Evolutionary conservation across 2,329 filamentous ascomycete genomes (phyloP).

Genomic region (Ophiostoma sp.): DNA sequence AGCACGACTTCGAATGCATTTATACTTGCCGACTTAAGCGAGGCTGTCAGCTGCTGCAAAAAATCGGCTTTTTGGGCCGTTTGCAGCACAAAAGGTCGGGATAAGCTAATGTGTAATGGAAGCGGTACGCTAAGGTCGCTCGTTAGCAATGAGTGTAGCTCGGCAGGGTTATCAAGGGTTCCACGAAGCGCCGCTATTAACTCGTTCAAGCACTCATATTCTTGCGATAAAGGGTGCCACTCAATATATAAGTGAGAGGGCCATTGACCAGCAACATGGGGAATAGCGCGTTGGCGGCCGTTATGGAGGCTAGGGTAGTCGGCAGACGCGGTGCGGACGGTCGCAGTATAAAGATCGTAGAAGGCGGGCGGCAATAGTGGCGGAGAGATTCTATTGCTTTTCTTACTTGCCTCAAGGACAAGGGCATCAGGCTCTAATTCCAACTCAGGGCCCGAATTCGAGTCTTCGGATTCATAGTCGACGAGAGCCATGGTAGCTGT

Average conservation of each 20-base stretch:
- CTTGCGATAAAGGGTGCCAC: constrained; percentile 54
- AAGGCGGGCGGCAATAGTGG: constrained; percentile 77
- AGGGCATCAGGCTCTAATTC: background rate
- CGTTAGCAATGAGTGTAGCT: constrained; percentile 62
- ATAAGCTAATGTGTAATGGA: constrained; percentile 87
- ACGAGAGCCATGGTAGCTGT: constrained; percentile 32
- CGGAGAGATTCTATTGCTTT: constrained; percentile 35
- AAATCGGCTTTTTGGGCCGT: constrained; percentile 70
- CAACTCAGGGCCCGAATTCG: constrained; percentile 3
- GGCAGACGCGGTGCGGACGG: constrained; percentile 66
- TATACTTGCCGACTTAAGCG: constrained; percentile 35
- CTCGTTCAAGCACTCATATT: background rate
- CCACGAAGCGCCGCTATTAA: background rate
- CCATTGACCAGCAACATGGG: constrained; percentile 87
- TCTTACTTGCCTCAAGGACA: background rate
- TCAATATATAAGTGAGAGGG: constrained; percentile 88
- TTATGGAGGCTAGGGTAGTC: constrained; percentile 84
- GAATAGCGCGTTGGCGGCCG: constrained; percentile 73
- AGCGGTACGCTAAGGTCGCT: constrained; percentile 72
- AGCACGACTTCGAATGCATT: constrained; percentile 39
- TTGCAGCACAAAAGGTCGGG: constrained; percentile 68
- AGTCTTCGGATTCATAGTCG: constrained; percentile 36
- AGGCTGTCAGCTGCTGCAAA: constrained; percentile 47
- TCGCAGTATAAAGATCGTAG: constrained; percentile 83
- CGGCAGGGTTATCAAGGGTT: constrained; percentile 45